Evolutionary conservation across 176 grass and related monocot species (phyloP), one percentile per base, ranked within the genome.

Genomic region (Oryza meyeriana): DNA sequence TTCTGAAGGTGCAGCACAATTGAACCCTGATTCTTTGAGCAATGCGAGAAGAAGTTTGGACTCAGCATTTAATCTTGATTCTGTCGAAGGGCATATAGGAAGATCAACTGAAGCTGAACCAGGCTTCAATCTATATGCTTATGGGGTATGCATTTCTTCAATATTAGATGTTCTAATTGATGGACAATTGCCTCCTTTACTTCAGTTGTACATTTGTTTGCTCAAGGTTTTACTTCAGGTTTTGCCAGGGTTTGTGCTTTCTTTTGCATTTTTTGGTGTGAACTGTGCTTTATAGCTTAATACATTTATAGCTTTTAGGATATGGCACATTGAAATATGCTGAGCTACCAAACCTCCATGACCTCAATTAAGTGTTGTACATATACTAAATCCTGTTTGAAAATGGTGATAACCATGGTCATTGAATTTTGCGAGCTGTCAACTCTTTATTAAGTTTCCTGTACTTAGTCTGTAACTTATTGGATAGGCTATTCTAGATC

Each of bases 401-500:
- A 12, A 74, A 6, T 69, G 27, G 25, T 33, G 36, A 64, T 35
- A 59, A 24, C 22, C 1, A 4, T 63, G n/a, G 10, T n/a, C 16
- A 20, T 33, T 20, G 14, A 61, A 57, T 59, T 39, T 47, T 34
- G 4, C 17, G 24, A 38, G 24, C 9, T 62, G 2, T 78, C 1
- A 5, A 3, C 3, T 16, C 58, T 79, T 25, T 30, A 55, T 64
- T 83, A 24, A 83, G 8, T 47, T 82, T 79, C 50, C 29, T 47
- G 24, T 64, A 86, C 63, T 85, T 82, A 75, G 64, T 85, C 83
- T 89, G 47, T 33, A 87, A 88, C 78, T 90, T 88, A 93, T 85
- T 87, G 52, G 76, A 93, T 97, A 66, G 93, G 86, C 72, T 91
- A 55, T 92, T 98, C 76, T 98, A 98, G 93, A 98, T 98, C 62